Percentiles rank a stretch among this genome's conserved stretches.
Evolutionary conservation across 148 eudicot species (phyloP).

Genomic region (Polygonum maritimum): DNA sequence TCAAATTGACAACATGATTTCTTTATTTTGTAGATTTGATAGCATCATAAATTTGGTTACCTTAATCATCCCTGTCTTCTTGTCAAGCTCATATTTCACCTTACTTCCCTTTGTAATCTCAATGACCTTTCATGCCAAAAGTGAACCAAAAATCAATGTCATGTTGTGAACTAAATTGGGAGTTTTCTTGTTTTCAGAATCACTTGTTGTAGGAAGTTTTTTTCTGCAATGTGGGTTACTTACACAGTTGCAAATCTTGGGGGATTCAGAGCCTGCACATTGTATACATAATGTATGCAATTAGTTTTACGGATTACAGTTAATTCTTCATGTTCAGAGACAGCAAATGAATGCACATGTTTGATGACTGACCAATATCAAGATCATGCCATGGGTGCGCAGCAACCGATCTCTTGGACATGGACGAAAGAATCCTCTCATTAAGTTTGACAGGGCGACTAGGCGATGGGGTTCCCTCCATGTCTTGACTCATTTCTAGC

Average conservation of each 20-base stretch:
- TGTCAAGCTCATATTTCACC: slow-evolving; percentile 71
- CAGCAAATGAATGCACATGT: neutral
- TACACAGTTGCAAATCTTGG: slow-evolving; percentile 41
- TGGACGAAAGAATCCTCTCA: slow-evolving; percentile 15
- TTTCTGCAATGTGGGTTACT: neutral
- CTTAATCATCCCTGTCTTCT: slow-evolving; percentile 62
- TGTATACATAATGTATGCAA: neutral
- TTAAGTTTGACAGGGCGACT: slow-evolving; percentile 18
- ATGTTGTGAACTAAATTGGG: too few species aligned
- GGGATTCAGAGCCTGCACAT: slow-evolving; percentile 48
- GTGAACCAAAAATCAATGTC: neutral
- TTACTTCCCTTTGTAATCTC: slow-evolving; percentile 61
- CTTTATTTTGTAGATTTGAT: too few species aligned
- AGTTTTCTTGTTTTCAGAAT: too few species aligned
- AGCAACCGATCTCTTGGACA: slow-evolving; percentile 13
- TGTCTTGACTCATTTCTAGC: slow-evolving; percentile 16
- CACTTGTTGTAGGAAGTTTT: too few species aligned
- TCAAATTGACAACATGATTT: too few species aligned
- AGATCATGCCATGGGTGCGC: slow-evolving; percentile 19
- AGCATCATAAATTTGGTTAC: too few species aligned
- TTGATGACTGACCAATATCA: slow-evolving; percentile 10
- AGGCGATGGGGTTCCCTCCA: slow-evolving; percentile 18
- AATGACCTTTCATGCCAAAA: slow-evolving; percentile 29
- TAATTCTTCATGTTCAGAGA: neutral
- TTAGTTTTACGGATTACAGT: neutral